Evolutionary conservation across 768 basidiomycete genomes (phyloP).

Genomic region (Tylopilus rubrobrunneus): DNA sequence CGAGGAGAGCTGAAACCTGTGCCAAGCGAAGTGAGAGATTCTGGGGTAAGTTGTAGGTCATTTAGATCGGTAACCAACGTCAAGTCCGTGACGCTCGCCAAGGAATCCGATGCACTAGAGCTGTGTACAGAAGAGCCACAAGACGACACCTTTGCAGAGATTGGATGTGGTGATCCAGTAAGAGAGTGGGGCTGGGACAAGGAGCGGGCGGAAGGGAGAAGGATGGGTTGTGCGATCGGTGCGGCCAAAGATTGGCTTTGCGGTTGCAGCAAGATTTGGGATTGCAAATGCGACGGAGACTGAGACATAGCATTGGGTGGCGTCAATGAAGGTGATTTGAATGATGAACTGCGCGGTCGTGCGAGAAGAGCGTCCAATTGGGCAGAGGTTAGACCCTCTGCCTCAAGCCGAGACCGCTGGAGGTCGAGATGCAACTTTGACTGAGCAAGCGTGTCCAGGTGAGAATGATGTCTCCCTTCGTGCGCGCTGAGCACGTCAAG

Average conservation of each 20-base stretch:
- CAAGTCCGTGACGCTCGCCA: conserved; percentile 17
- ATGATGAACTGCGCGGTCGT: conserved; percentile 21
- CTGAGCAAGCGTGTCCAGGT: conserved; percentile 21
- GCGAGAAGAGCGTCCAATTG: conserved; percentile 28
- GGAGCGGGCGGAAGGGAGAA: conserved; percentile 18
- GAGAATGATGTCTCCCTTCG: conserved; percentile 20
- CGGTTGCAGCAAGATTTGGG: conserved; percentile 15
- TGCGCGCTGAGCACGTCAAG: conserved; percentile 22
- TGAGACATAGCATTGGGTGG: conserved; percentile 15
- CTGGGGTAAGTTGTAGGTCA: conserved; percentile 23
- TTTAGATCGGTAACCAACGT: conserved; percentile 24
- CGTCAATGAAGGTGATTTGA: conserved; percentile 23
- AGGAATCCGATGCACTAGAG: conserved; percentile 9
- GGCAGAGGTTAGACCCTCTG: conserved; percentile 21
- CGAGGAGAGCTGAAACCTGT: conserved; percentile 25
- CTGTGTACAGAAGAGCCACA: conserved; percentile 19
- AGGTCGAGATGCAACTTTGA: conserved; percentile 24
- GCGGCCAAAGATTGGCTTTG: conserved; percentile 16
- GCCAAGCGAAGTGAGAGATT: conserved; percentile 24
- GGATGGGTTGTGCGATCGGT: conserved; percentile 20
- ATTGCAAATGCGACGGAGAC: conserved; percentile 20
- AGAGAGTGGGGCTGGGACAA: conserved; percentile 28
- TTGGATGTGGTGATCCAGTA: conserved; percentile 24
- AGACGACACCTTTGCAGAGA: conserved; percentile 23
- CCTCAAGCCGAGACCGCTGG: conserved; percentile 26